Conservation (phyloP, 192 early-diverging fungal genomes). For the Coemansia sp. region DNA sequence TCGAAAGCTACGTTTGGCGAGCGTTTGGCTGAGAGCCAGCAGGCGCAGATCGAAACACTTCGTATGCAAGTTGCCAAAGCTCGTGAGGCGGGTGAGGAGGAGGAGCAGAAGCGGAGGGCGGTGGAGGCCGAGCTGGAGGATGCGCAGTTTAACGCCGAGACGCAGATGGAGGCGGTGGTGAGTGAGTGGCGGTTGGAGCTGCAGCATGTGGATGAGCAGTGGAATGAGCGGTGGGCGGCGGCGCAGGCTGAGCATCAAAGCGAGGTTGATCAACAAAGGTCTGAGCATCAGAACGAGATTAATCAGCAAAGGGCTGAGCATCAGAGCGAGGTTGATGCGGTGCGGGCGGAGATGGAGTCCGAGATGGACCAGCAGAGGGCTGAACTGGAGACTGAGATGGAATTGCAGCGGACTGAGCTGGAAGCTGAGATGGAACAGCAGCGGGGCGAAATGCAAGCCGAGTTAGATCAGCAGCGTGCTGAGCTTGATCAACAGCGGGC, state of each 20-base stretch:
- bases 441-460: neutral
- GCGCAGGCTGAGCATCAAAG: conserved; percentile 22
- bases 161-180: conserved; percentile 27
- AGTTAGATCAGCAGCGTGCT: neutral
- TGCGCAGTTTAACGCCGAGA: conserved; percentile 33
- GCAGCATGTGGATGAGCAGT: conserved; percentile 40
- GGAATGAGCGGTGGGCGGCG: conserved; percentile 49
- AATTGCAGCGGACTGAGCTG: neutral
- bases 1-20: conserved; percentile 55
- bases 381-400: neutral
- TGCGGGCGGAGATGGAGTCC: neutral
- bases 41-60: conserved; percentile 52
- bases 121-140: conserved; percentile 59
- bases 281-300: conserved; percentile 10
- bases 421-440: neutral
- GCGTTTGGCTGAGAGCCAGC: conserved; percentile 47
- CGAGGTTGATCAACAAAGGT: neutral
- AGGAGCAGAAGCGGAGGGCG: conserved; percentile 54
- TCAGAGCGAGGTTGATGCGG: neutral
- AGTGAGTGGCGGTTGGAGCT: conserved; percentile 40
- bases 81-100: conserved; percentile 43
- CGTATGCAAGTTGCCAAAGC: conserved; percentile 44
- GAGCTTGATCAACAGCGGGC: neutral
- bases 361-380: neutral
- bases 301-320: neutral